These are phyloP conservation scores for Nepenthes mirabilis DNA, from an alignment of 148 eudicot genomes.

Conservation along the genomic window DNA sequence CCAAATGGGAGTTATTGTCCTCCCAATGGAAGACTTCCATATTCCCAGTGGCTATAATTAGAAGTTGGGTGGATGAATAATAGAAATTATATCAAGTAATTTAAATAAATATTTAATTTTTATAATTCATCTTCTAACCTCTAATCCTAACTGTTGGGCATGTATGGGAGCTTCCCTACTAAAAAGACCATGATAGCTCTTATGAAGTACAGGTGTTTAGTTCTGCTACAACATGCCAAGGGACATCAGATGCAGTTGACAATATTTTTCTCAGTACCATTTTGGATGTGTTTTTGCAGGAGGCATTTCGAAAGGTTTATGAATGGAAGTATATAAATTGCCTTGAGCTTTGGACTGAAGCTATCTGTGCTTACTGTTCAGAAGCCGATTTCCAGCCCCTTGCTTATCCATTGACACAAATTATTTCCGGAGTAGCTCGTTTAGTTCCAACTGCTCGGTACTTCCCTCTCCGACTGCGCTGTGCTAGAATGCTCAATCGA, in stretches of 20 bases:
- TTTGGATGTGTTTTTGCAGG: slow-evolving; percentile 23
- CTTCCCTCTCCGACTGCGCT: slow-evolving; percentile 88
- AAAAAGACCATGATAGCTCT: no score
- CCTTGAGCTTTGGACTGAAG: slow-evolving; percentile 97
- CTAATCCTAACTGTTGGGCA: no score
- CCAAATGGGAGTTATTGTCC: no score
- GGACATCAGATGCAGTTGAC: slow-evolving; percentile 5
- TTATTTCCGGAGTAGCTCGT: slow-evolving; percentile 79
- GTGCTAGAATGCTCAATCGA: slow-evolving; percentile 83
- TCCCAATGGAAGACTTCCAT: no score
- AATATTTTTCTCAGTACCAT: slow-evolving; percentile 1
- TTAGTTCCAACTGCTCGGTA: slow-evolving; percentile 88
- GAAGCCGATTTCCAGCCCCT: slow-evolving; percentile 79
- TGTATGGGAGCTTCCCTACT: no score
- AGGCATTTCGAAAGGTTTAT: slow-evolving; percentile 75
- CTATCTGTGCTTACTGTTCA: slow-evolving; percentile 64
- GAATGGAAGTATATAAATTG: slow-evolving; percentile 91
- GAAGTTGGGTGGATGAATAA: no score
- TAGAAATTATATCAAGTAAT: no score
- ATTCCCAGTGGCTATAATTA: no score
- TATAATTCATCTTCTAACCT: no score
- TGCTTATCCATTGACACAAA: slow-evolving; percentile 96
- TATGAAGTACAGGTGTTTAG: background rate
- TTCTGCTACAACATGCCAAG: background rate
- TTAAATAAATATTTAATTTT: no score